Percentiles rank a stretch among this genome's conserved stretches.
phyloP scores from a whole-genome alignment of 306 rosid species.

The Castanea sativa region DNA sequence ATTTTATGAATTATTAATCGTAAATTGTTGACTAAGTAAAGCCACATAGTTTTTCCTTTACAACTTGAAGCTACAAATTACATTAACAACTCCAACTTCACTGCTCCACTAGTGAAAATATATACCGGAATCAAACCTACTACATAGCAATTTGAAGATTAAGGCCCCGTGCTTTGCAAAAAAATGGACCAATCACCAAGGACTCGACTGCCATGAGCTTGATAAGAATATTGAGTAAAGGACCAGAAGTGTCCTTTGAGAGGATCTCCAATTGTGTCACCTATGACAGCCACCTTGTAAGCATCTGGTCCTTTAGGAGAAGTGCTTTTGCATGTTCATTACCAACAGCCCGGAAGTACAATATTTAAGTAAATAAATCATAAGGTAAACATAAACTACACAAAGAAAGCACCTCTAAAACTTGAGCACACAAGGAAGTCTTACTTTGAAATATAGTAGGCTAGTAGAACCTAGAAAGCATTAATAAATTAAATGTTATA shows the following conservation, averaged over 20 bases:
- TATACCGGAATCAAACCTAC: background rate
- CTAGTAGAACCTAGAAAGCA: background rate
- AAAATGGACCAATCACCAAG: constrained; percentile 64
- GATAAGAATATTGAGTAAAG: constrained; percentile 64
- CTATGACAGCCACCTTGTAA: constrained; percentile 63
- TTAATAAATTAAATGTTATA: constrained; percentile 1
- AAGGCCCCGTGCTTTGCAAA: constrained; percentile 62
- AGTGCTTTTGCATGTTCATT: constrained; percentile 58
- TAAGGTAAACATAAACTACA: background rate
- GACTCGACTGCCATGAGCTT: constrained; percentile 65
- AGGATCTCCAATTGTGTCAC: constrained; percentile 57
- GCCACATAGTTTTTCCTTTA: background rate
- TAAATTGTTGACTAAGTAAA: background rate
- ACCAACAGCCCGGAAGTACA: constrained; percentile 41
- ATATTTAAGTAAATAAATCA: background rate
- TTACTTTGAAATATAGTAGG: background rate
- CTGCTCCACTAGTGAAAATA: background rate
- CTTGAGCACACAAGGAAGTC: background rate
- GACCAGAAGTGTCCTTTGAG: constrained; percentile 64
- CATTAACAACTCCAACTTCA: background rate
- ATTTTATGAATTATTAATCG: background rate
- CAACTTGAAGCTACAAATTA: background rate
- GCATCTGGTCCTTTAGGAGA: constrained; percentile 65
- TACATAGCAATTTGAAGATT: constrained; percentile 37
- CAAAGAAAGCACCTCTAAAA: background rate